Evolutionary conservation across 2,329 filamentous ascomycete genomes (phyloP).

Genomic region (Huntiella bhutanensis): DNA sequence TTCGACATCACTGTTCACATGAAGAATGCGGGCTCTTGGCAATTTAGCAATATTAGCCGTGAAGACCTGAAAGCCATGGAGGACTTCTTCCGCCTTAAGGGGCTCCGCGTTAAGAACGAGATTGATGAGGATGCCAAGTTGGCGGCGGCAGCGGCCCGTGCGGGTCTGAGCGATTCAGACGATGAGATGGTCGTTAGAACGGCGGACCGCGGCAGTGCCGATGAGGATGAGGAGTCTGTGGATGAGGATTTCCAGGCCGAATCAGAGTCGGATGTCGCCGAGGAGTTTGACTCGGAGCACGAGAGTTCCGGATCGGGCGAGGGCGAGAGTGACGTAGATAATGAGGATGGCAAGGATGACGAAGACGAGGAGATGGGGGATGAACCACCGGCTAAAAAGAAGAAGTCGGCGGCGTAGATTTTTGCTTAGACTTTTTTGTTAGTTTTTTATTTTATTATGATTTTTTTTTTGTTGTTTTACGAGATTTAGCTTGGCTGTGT

Average conservation of each 20-base stretch:
- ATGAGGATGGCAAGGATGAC: slow-evolving; percentile 25
- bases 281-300: slow-evolving; percentile 85
- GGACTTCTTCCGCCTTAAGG: slow-evolving; percentile 91
- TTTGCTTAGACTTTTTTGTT: no score
- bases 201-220: slow-evolving; percentile 68
- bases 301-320: slow-evolving; percentile 60
- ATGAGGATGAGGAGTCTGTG: slow-evolving; percentile 86
- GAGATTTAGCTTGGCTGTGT: no score
- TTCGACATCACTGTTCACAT: slow-evolving; percentile 92
- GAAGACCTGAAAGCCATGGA: slow-evolving; percentile 96
- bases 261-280: slow-evolving; percentile 84
- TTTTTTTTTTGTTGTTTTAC: no score
- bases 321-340: slow-evolving; percentile 31
- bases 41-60: slow-evolving; percentile 98
- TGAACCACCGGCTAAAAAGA: slow-evolving; percentile 31
- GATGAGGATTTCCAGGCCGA: slow-evolving; percentile 93
- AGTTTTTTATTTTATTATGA: no score
- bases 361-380: slow-evolving; percentile 24
- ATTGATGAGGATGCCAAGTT: slow-evolving; percentile 81
- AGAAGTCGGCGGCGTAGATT: slow-evolving; percentile 16
- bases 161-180: slow-evolving; percentile 67
- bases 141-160: slow-evolving; percentile 64
- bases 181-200: slow-evolving; percentile 45
- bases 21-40: slow-evolving; percentile 70
- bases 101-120: slow-evolving; percentile 91